Percentiles rank a stretch among this genome's conserved stretches.
Evolutionary conservation across 805 yeast genomes (phyloP).

Genomic region (Sporopachydermia lactativora): DNA sequence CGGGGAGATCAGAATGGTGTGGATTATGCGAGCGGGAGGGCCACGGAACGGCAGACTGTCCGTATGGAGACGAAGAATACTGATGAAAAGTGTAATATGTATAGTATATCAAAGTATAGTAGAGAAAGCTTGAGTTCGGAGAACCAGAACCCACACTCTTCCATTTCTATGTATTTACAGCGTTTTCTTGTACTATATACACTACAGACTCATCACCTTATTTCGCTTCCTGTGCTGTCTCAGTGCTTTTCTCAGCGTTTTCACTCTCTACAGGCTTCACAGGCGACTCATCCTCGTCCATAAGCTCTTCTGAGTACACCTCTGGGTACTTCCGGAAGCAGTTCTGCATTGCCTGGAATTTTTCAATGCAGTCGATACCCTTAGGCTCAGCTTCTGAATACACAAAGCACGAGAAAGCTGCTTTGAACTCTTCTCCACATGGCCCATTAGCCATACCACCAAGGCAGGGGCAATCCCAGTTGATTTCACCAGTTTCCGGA

Average conservation of each 20-base stretch:
- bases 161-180: too few species aligned
- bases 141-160: too few species aligned
- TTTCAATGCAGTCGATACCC: constrained; percentile 88
- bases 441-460: constrained; percentile 99
- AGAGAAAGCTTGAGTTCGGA: too few species aligned
- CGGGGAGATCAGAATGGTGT: constrained; percentile 76
- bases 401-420: constrained; percentile 89
- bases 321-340: constrained; percentile 93
- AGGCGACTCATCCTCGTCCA: constrained; percentile 52
- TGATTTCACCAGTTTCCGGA: constrained; percentile 96
- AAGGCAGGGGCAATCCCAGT: constrained; percentile 99
- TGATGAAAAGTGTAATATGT: too few species aligned
- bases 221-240: neutral
- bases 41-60: constrained; percentile 79
- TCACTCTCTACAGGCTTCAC: constrained; percentile 13
- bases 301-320: constrained; percentile 79
- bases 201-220: constrained; percentile 4
- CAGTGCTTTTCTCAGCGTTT: constrained; percentile 5
- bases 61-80: constrained; percentile 55
- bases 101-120: too few species aligned
- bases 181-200: too few species aligned
- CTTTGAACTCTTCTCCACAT: constrained; percentile 91
- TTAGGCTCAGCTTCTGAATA: constrained; percentile 91
- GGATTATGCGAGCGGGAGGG: constrained; percentile 87
- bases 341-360: constrained; percentile 82